Conservation (phyloP, 441 rosid species). For the Populus trichocarpa region DNA sequence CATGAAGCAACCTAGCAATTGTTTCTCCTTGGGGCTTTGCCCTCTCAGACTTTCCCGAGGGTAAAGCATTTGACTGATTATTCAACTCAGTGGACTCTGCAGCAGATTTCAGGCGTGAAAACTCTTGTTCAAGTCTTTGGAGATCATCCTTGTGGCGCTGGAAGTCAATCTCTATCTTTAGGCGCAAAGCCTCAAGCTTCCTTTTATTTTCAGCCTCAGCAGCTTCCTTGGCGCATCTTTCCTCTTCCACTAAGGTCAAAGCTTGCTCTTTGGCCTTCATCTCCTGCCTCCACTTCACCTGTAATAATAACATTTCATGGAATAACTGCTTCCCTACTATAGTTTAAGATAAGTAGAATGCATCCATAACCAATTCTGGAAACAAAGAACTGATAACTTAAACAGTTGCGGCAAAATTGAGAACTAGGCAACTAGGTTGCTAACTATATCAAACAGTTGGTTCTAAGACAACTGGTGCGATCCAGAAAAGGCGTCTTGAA, state of each 20-base stretch:
- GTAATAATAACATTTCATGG: slow-evolving; percentile 19
- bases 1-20: slow-evolving; percentile 59
- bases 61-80: slow-evolving; percentile 33
- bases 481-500: neutral
- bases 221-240: slow-evolving; percentile 62
- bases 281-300: slow-evolving; percentile 74
- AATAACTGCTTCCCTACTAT: slow-evolving; percentile 9
- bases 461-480: neutral
- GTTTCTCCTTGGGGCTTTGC: slow-evolving; percentile 54
- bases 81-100: slow-evolving; percentile 39
- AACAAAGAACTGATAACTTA: neutral
- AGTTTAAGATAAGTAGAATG: neutral
- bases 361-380: neutral
- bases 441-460: neutral
- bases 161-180: slow-evolving; percentile 82
- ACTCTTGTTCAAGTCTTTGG: slow-evolving; percentile 87
- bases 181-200: slow-evolving; percentile 66
- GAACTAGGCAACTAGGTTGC: neutral
- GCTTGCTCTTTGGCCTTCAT: slow-evolving; percentile 62
- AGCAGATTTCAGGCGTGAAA: slow-evolving; percentile 56
- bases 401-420: neutral
- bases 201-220: slow-evolving; percentile 66
- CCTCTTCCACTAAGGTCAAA: slow-evolving; percentile 60
- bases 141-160: slow-evolving; percentile 92
- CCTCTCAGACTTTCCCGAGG: slow-evolving; percentile 40